Evolutionary conservation across 805 yeast species (phyloP), one percentile per base, ranked within the genome.

Genomic region (Brettanomyces nanus): DNA sequence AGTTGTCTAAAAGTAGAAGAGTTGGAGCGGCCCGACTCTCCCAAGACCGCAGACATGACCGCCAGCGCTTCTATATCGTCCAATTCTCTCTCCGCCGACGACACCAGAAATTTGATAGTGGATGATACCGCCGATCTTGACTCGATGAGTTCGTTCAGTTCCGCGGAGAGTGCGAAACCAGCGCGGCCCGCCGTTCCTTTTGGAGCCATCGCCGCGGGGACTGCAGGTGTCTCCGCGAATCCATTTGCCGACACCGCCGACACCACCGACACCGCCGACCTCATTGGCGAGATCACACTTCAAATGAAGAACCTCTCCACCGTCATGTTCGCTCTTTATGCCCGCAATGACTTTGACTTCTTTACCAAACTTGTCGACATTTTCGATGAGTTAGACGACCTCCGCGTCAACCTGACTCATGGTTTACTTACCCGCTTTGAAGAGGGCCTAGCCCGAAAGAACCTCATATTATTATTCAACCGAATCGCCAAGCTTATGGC

Each of bases 291-390:
- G 54, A 66, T 80, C 40, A 67, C 65, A 10, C 71, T 78, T 11
- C 70, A 80, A 2, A 57, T 81, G 44, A 66, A 71, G 17, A 68
- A 77, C 33, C 59, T 83, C 37, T 66, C 76, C 11, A 68, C 81
- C 6, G 84, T 81, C 47, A 71, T 81, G 35, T 82, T 72, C 57
- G 75, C 85, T 0, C 65, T 81, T 49, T 83, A 82, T 58, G 75
- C 89, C 0, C 71, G 75, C 46, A 82, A 84, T 31, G 85, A 82
- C 52, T 78, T 77, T 45, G 62, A 69, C n/a, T 65, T 80, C 31
- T 80, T 73, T 59, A 66, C 68, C 41, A 77, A 75, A 45, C 64
- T 83, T 45, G 59, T 68, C 2, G 58, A 54, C 11, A 62, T 80
- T 28, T 81, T 75, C 54, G 60, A 68, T 30, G 71, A 73, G 33